Base-by-base conservation (phyloP, 2,329 filamentous ascomycete species). In the Leptodontidium sp. region DNA sequence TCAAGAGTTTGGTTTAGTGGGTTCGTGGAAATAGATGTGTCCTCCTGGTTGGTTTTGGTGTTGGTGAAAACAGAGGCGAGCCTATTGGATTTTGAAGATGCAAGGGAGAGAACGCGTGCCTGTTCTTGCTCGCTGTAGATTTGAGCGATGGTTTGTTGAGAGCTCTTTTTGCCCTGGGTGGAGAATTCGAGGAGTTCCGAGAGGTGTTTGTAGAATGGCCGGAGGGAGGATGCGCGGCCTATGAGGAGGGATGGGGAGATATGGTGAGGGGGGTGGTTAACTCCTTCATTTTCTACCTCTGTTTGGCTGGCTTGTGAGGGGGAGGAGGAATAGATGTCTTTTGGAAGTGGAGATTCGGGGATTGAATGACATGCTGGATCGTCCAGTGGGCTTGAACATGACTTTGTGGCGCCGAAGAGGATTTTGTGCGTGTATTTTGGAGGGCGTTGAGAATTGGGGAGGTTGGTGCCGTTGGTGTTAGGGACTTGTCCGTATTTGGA, bases 71-170 rank as follows among this genome's bases (percentile, higher is more conserved):
- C 15, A 32, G 47, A 64, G 35, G 59, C 8, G 14, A 70, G 15
- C 66, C 61, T 17, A 58, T 47, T 58, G 21, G 38, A 35, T 43
- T 21, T 21, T 1, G 49, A 26, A 24, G 47, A 29, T 1, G 26
- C 35, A 8, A 52, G n/a, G 5, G 43, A 50, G 12, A 50, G 29
- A 6, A 50, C n/a, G 43, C 86, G 80, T 55, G 82, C 76, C 59
- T 82, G 82, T 74, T 87, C 85, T 74, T 88, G 86, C 55, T 84
- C 81, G 26, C 83, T 84, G 66, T 83, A 87, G 50, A 88, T 82
- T 67, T 84, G 81, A 4, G 83, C 80, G 64, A 88, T 81, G n/a
- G 72, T 24, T 8, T 71, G 24, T 58, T 75, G 74, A 11, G 50
- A 69, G 4, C 47, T 57, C 3, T 21, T 35, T 40, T 64, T 59